Evolutionary conservation across 2,329 filamentous ascomycete species (phyloP).

Genomic region (Monosporascus sp.): DNA sequence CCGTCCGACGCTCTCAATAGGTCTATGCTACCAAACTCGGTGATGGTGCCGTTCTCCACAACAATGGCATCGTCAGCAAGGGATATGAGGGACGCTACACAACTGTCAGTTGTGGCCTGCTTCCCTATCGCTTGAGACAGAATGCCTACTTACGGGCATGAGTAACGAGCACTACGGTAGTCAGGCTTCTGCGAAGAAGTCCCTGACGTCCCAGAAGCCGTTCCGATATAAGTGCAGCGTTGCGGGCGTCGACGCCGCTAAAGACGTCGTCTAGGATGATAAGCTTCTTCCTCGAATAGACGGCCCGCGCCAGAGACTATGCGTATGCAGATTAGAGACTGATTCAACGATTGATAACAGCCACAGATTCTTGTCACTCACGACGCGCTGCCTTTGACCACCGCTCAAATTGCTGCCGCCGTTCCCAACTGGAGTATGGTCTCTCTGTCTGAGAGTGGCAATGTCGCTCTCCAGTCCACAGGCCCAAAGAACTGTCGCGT

Average conservation of each 20-base stretch:
- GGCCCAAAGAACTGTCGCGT: constrained; percentile 20
- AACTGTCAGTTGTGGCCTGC: not conserved
- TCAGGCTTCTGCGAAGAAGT: constrained; percentile 21
- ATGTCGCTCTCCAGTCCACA: constrained; percentile 25
- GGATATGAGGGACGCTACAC: not conserved
- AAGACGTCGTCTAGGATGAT: constrained; percentile 35
- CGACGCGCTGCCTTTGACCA: constrained; percentile 14
- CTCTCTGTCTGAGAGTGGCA: constrained; percentile 17
- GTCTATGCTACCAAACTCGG: too few species aligned
- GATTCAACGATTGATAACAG: constrained; percentile 8
- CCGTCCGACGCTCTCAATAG: too few species aligned
- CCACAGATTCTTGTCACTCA: constrained; percentile 9
- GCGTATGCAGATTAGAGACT: constrained; percentile 6
- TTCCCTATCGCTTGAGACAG: not conserved
- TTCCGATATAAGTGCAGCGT: constrained; percentile 26
- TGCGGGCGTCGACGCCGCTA: constrained; percentile 32
- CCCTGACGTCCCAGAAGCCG: constrained; percentile 23
- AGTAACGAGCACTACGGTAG: constrained; percentile 26
- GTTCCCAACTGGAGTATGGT: constrained; percentile 22
- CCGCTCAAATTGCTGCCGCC: constrained; percentile 9
- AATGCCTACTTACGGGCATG: constrained; percentile 7
- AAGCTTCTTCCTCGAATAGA: constrained; percentile 29
- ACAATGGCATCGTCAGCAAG: not conserved
- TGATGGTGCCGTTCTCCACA: too few species aligned
- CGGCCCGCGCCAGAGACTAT: constrained; percentile 32